phyloP scores from a whole-genome alignment of 106 monocot genomes.

The Amphibolis antarctica region DNA sequence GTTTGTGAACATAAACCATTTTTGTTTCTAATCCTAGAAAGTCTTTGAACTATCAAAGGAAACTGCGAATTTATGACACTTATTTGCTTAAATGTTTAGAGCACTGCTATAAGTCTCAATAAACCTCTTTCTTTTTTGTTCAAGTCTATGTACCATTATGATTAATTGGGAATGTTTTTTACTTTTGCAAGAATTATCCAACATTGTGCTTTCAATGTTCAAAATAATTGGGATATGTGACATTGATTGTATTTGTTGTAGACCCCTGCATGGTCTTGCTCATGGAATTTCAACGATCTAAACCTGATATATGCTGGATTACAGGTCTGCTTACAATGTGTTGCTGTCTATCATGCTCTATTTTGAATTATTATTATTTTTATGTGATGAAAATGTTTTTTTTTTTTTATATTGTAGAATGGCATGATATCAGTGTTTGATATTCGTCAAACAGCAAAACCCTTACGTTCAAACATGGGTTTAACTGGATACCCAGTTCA shows the following conservation, averaged over 20 bases:
- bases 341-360: not conserved
- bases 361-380: not conserved
- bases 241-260: constrained; percentile 8
- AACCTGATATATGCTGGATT: constrained; percentile 81
- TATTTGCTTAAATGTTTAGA: no score
- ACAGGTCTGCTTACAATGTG: constrained; percentile 39
- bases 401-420: constrained; percentile 32
- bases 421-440: constrained; percentile 76
- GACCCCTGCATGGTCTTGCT: constrained; percentile 91
- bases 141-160: no score
- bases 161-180: no score
- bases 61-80: no score
- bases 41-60: no score
- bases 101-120: no score
- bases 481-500: constrained; percentile 60
- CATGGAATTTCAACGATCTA: constrained; percentile 38
- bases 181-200: no score
- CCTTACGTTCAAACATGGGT: constrained; percentile 37
- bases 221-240: not conserved
- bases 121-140: no score
- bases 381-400: constrained; percentile 1
- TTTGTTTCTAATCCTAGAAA: no score
- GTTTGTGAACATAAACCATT: no score
- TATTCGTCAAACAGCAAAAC: constrained; percentile 64
- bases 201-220: not conserved